A percentile compares a stretch with the other conserved stretches of the same genome.
Conservation (phyloP, 306 rosid species). For the Sicyos baderoa region DNA sequence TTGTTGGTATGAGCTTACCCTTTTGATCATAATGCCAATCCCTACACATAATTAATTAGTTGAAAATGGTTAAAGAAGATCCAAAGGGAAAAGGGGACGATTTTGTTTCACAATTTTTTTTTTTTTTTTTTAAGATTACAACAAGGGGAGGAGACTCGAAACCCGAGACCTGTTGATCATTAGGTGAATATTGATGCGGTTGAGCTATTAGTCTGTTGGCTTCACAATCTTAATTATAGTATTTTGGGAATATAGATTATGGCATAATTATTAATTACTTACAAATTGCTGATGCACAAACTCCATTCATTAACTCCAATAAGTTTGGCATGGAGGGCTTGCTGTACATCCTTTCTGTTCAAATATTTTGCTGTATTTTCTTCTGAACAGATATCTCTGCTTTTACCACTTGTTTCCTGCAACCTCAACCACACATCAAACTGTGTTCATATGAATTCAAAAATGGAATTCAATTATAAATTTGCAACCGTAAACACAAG, state of each 20-base stretch:
- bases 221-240: no score
- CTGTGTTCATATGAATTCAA: no score
- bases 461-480: no score
- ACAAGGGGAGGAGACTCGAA: no score
- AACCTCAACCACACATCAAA: conserved; percentile 14
- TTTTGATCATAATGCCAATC: conserved; percentile 52
- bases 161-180: no score
- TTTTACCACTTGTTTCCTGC: conserved; percentile 40
- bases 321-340: conserved; percentile 69
- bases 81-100: no score
- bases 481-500: no score
- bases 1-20: conserved; percentile 60
- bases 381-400: conserved; percentile 68
- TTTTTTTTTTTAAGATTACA: no score
- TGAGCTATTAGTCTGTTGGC: no score
- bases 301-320: conserved; percentile 63
- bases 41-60: conserved; percentile 29
- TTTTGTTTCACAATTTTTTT: no score
- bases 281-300: conserved; percentile 49
- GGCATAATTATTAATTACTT: neutral
- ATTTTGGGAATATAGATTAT: conserved; percentile 26
- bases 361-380: conserved; percentile 66
- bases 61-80: neutral
- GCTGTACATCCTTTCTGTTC: conserved; percentile 66
- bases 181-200: no score